Percentiles rank a stretch among this genome's conserved stretches.
These are phyloP conservation scores for Anthostomella pinea DNA, from an alignment of 2,329 filamentous ascomycete species.

Conservation along the genomic window DNA sequence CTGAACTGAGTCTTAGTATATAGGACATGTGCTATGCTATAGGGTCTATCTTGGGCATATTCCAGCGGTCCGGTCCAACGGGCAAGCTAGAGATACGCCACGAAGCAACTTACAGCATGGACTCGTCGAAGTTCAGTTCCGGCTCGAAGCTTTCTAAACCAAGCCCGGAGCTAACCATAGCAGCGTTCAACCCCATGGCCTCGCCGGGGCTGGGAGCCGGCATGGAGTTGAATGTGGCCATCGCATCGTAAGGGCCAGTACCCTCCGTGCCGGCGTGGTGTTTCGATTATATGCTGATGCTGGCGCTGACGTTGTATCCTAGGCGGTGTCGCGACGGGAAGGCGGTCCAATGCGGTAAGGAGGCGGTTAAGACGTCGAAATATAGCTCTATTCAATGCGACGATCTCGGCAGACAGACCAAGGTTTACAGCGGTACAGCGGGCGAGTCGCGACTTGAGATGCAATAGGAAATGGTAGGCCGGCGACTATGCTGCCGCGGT, in stretches of 20 bases:
- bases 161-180: slow-evolving; percentile 36
- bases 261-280: slow-evolving; percentile 19
- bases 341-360: slow-evolving; percentile 1
- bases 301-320: slow-evolving; percentile 1
- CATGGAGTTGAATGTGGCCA: slow-evolving; percentile 59
- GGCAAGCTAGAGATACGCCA: slow-evolving; percentile 5
- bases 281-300: slow-evolving; percentile 7
- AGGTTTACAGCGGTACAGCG: no score
- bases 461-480: slow-evolving; percentile 1
- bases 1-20: slow-evolving; percentile 28
- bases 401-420: not conserved
- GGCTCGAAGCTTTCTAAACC: slow-evolving; percentile 51
- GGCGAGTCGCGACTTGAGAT: not conserved
- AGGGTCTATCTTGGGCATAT: no score
- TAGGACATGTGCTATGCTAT: slow-evolving; percentile 4
- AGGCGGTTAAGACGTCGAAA: not conserved
- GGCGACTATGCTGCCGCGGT: not conserved
- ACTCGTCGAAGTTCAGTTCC: slow-evolving; percentile 54
- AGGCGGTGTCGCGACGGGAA: not conserved
- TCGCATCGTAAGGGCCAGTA: slow-evolving; percentile 43
- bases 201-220: slow-evolving; percentile 46
- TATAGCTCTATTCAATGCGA: not conserved
- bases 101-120: slow-evolving; percentile 48
- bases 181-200: slow-evolving; percentile 43
- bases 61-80: not conserved